A percentile compares a stretch with the other conserved stretches of the same genome.
phyloP scores from a whole-genome alignment of 148 eudicot species.

The Chenopodium album region DNA sequence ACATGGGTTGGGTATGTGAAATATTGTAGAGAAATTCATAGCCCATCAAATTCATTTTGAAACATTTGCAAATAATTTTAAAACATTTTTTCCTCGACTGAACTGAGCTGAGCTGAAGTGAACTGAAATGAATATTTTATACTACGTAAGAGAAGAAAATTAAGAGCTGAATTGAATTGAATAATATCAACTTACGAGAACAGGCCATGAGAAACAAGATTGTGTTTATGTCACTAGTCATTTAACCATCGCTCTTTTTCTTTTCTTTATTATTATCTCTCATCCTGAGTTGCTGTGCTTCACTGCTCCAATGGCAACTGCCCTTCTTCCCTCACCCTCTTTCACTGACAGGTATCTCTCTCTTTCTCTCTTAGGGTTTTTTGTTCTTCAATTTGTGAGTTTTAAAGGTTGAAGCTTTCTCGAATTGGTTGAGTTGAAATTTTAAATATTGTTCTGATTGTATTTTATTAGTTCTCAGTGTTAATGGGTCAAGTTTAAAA shows the following conservation, averaged over 20 bases:
- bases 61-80: too few species aligned
- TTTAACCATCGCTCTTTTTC: background rate
- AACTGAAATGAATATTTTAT: too few species aligned
- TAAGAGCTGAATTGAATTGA: too few species aligned
- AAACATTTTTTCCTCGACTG: too few species aligned
- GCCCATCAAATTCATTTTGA: too few species aligned
- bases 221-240: background rate
- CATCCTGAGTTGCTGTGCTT: background rate
- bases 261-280: background rate
- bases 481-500: background rate
- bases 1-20: too few species aligned
- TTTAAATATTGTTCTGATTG: background rate
- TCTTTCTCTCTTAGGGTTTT: background rate
- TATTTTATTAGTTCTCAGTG: background rate
- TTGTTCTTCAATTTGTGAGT: background rate
- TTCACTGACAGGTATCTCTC: constrained; percentile 24
- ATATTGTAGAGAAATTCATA: too few species aligned
- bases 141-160: too few species aligned
- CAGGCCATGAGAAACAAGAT: too few species aligned
- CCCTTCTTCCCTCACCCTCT: constrained; percentile 21
- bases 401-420: constrained; percentile 13
- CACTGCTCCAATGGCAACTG: constrained; percentile 28
- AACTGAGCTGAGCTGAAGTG: too few species aligned
- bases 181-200: too few species aligned
- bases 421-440: background rate